Conservation (phyloP, 2,329 filamentous ascomycete species). For the Fusarium setosum region DNA sequence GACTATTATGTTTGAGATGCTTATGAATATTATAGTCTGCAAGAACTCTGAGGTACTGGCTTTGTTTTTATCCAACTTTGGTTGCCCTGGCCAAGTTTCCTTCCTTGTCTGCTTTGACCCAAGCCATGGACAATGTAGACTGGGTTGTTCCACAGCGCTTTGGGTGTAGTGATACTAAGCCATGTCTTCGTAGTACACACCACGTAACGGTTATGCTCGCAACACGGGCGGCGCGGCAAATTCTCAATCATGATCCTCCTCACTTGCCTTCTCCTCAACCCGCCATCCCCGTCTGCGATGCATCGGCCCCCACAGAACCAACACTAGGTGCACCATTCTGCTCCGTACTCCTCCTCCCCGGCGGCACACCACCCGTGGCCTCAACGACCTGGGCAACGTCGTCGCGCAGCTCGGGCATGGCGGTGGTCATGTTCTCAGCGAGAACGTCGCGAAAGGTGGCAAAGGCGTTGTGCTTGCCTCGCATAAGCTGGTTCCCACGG, state of each 20-base stretch:
- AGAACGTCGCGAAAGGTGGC: slow-evolving; percentile 70
- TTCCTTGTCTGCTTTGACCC: neutral
- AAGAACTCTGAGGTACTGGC: neutral
- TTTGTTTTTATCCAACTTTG: neutral
- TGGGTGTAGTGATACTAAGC: slow-evolving; percentile 10
- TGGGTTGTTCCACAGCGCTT: slow-evolving; percentile 1
- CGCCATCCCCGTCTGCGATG: slow-evolving; percentile 14
- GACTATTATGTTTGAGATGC: neutral
- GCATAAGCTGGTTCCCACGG: slow-evolving; percentile 73
- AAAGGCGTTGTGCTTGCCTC: slow-evolving; percentile 73
- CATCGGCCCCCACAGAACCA: slow-evolving; percentile 2
- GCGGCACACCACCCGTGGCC: slow-evolving; percentile 53
- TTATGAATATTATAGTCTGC: neutral
- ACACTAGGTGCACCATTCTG: slow-evolving; percentile 18
- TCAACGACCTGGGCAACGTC: slow-evolving; percentile 64
- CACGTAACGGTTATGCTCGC: slow-evolving; percentile 12
- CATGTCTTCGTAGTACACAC: neutral
- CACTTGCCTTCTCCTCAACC: slow-evolving; percentile 1
- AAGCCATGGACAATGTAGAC: neutral
- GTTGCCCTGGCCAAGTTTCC: too few species aligned
- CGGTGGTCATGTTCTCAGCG: slow-evolving; percentile 66
- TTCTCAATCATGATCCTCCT: neutral
- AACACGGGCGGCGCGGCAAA: slow-evolving; percentile 8
- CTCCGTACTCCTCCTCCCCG: slow-evolving; percentile 20
- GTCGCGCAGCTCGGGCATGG: slow-evolving; percentile 68